Evolutionary conservation across 2,329 filamentous ascomycete species (phyloP).

Genomic region (Fusarium sp.): DNA sequence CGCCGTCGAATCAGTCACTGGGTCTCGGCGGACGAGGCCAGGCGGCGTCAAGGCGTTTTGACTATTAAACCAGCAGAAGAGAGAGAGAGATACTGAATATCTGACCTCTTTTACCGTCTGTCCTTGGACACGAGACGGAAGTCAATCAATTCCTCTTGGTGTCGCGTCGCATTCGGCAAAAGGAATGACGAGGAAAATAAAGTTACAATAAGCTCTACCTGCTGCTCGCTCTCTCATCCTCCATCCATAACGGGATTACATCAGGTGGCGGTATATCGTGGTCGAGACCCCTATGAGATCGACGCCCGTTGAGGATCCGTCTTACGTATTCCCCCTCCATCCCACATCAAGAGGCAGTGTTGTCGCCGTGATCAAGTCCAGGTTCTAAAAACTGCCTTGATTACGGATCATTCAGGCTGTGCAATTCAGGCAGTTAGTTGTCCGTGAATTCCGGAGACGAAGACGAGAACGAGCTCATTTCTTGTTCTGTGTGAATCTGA

Average conservation of each 20-base stretch:
- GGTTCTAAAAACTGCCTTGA: background rate
- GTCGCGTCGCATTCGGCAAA: slow-evolving; percentile 19
- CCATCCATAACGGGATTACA: slow-evolving; percentile 31
- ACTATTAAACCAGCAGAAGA: background rate
- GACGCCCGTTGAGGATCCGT: slow-evolving; percentile 13
- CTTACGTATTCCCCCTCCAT: slow-evolving; percentile 24
- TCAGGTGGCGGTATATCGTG: slow-evolving; percentile 39
- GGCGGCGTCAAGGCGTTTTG: slow-evolving; percentile 18
- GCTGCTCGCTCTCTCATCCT: slow-evolving; percentile 9
- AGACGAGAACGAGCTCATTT: slow-evolving; percentile 16
- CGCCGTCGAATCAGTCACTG: slow-evolving; percentile 35
- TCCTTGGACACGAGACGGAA: background rate
- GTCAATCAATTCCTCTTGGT: slow-evolving; percentile 12
- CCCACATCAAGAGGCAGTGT: slow-evolving; percentile 6
- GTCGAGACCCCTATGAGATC: slow-evolving; percentile 21
- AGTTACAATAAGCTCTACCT: slow-evolving; percentile 6
- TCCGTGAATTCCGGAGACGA: slow-evolving; percentile 16
- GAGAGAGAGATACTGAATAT: background rate
- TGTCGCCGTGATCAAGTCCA: slow-evolving; percentile 7
- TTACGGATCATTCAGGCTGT: slow-evolving; percentile 10
- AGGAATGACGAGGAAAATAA: slow-evolving; percentile 4
- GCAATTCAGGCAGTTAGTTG: slow-evolving; percentile 12
- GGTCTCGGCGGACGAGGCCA: slow-evolving; percentile 7
- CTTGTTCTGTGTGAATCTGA: slow-evolving; percentile 13
- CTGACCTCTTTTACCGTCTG: too few species aligned